Conservation (phyloP, 495 filamentous ascomycete species). For the Xylaria grammica region DNA sequence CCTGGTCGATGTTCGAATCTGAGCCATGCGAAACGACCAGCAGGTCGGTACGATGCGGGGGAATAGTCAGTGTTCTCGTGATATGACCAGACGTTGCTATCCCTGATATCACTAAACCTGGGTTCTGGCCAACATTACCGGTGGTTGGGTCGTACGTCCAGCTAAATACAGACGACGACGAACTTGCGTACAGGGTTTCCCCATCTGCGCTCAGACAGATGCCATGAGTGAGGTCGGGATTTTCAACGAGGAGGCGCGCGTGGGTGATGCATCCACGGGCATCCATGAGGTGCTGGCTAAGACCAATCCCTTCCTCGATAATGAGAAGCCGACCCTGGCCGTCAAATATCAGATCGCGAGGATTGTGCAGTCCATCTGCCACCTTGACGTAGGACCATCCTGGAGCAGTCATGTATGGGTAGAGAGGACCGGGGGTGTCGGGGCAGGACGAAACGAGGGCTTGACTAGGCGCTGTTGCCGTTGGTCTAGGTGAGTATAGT, state of each 20-base stretch:
- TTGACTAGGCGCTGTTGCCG: slow-evolving; percentile 18
- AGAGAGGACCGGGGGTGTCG: slow-evolving; percentile 31
- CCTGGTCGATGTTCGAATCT: slow-evolving; percentile 62
- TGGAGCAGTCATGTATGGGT: slow-evolving; percentile 54
- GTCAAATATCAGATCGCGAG: slow-evolving; percentile 68
- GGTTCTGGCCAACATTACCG: slow-evolving; percentile 46
- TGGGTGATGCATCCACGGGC: slow-evolving; percentile 46
- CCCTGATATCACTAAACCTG: slow-evolving; percentile 55
- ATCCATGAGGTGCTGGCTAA: slow-evolving; percentile 57
- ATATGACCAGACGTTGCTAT: slow-evolving; percentile 66
- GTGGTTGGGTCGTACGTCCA: slow-evolving; percentile 64
- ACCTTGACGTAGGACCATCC: slow-evolving; percentile 65
- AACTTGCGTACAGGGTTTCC: slow-evolving; percentile 68
- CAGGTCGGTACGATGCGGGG: slow-evolving; percentile 49
- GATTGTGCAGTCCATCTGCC: slow-evolving; percentile 54
- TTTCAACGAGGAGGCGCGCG: slow-evolving; percentile 15
- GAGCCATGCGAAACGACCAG: slow-evolving; percentile 71
- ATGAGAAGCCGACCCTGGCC: slow-evolving; percentile 63
- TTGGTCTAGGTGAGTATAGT: not conserved
- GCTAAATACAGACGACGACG: slow-evolving; percentile 57
- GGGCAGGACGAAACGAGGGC: slow-evolving; percentile 29
- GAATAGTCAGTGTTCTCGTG: slow-evolving; percentile 66
- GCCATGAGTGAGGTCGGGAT: slow-evolving; percentile 59
- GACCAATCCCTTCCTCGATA: slow-evolving; percentile 58
- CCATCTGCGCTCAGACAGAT: slow-evolving; percentile 67